Base-by-base conservation (phyloP, 2,329 filamentous ascomycete species). In the Alternaria longipes region DNA sequence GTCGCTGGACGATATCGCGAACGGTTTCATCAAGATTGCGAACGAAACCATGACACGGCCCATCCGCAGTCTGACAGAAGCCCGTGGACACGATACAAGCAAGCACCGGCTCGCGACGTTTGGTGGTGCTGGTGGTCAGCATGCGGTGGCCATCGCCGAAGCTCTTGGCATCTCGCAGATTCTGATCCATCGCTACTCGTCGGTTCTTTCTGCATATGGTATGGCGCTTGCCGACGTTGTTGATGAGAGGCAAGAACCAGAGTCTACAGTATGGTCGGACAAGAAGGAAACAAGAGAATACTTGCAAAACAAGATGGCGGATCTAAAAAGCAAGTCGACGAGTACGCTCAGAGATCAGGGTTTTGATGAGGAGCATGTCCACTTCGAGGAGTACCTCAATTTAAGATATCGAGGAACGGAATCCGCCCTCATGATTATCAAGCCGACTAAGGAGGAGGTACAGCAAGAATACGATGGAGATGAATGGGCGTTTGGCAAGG, bases 221-320 rank as follows among this genome's bases (percentile, higher is more conserved):
- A 97, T 97, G 91, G 93, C 93, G 0, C 81, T 97, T 5, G 94
- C 94, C 11, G 94, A 97, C 72, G 93, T 97, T 0, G 94, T 97
- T 0, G 92, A 97, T 66, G 94, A 97, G 80, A 86, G 90, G 30
- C 94, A 97, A 73, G 92, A 94, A 73, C 91, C 91, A 4, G 86
- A 88, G 67, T 88, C 85, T 0, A 86, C 84, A 61, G 81, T 84
- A 1, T 89, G 86, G 86, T 83, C 84, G 14, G 87, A 89, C 18
- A 78, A 82, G 8, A 84, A 84, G 34, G 83, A 85, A 1, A 86
- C 87, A 0, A 83, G 89, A 5, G 79, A 85, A 8, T 88, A 89
- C 41, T 81, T 97, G 16, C 86, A 89, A 70, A 80, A 79, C 26
- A 95, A 94, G 79, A 91, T 97, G 85, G 84, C 88, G 20, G 90